phyloP scores from a whole-genome alignment of 176 grass and related monocot species.

The Raddia distichophylla region DNA sequence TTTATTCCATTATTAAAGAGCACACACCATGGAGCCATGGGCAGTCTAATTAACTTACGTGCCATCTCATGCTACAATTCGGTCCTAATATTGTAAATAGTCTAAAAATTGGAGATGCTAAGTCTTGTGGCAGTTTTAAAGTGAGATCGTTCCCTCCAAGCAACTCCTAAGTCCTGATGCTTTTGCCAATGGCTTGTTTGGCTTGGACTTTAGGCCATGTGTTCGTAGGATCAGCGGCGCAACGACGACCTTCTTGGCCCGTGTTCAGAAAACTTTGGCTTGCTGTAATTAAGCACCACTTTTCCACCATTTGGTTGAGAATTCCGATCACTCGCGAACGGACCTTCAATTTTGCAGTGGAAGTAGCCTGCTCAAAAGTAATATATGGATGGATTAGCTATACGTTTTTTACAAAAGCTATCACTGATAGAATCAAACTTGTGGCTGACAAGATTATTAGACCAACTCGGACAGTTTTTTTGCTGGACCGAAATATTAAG shows the following conservation, averaged over 20 bases:
- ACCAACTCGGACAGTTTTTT: too few relatives aligned
- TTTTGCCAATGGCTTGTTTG: conserved; percentile 4
- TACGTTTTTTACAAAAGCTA: too few relatives aligned
- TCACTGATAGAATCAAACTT: too few relatives aligned
- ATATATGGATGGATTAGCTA: not conserved
- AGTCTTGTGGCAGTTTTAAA: conserved; percentile 45
- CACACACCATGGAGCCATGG: conserved; percentile 30
- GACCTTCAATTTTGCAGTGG: not conserved
- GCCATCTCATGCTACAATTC: conserved; percentile 13
- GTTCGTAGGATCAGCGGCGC: not conserved
- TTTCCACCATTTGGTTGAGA: conserved; percentile 48
- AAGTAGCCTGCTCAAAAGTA: not conserved
- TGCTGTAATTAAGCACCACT: not conserved
- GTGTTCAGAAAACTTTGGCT: conserved; percentile 6
- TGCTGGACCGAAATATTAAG: too few relatives aligned
- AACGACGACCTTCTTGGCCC: conserved; percentile 8
- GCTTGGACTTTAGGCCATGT: conserved; percentile 45
- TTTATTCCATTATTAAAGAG: conserved; percentile 13
- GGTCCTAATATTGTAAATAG: conserved; percentile 11
- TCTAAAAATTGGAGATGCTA: conserved; percentile 23
- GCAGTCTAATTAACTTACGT: conserved; percentile 35
- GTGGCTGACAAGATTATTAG: too few relatives aligned
- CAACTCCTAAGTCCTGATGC: conserved; percentile 36
- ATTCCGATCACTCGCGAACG: not conserved
- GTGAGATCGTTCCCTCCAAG: conserved; percentile 51